phyloP scores from a whole-genome alignment of 306 rosid species.

The Ochetophila trinervis region DNA sequence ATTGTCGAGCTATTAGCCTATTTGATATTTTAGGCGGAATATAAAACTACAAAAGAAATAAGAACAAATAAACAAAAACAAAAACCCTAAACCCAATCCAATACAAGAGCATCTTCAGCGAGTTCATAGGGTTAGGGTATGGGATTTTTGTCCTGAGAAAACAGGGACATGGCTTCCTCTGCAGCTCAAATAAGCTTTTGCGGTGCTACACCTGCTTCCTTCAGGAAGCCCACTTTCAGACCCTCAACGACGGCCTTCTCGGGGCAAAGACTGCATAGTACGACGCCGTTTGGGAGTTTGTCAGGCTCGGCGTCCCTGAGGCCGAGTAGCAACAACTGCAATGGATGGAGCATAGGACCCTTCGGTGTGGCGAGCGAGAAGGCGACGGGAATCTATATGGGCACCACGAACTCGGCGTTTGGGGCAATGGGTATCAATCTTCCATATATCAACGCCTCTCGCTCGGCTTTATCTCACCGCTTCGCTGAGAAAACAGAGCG shows the following conservation, averaged over 20 bases:
- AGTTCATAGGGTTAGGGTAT: no score
- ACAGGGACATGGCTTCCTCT: neutral
- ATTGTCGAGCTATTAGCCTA: no score
- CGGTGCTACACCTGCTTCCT: neutral
- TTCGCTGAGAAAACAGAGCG: slow-evolving; percentile 21
- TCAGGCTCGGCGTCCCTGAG: no score
- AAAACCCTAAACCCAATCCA: no score
- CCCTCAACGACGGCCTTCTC: neutral
- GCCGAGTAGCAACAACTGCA: neutral
- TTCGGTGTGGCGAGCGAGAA: neutral
- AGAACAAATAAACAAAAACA: no score
- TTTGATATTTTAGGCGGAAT: no score
- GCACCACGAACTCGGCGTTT: neutral
- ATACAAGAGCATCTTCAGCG: no score
- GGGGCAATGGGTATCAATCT: neutral
- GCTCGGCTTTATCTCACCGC: slow-evolving; percentile 16
- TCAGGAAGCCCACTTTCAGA: neutral
- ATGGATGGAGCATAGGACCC: neutral
- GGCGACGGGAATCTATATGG: neutral
- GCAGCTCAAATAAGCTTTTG: neutral
- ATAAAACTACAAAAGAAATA: no score
- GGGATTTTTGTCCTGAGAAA: no score
- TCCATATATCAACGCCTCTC: neutral
- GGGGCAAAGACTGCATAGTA: neutral
- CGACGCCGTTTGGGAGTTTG: neutral